phyloP scores from a whole-genome alignment of 2,329 filamentous ascomycete species.

The Aspergillus clavatus region DNA sequence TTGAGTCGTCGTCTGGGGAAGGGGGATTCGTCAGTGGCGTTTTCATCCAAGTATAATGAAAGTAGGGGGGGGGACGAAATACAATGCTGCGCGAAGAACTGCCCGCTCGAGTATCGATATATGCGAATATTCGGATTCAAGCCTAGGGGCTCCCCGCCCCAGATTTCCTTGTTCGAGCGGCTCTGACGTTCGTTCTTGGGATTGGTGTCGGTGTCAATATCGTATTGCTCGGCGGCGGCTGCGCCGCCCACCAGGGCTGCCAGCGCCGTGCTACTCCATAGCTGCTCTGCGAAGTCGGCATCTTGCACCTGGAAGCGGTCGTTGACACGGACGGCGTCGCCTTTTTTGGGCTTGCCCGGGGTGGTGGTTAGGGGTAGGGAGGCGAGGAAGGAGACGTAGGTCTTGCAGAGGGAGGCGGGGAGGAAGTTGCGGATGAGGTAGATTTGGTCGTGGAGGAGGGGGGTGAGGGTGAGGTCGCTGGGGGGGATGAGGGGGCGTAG shows the following conservation, averaged over 20 bases:
- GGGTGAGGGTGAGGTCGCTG: conserved; percentile 57
- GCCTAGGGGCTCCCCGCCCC: conserved; percentile 79
- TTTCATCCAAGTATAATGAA: not conserved
- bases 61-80: conserved; percentile 38
- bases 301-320: conserved; percentile 84
- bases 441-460: conserved; percentile 61
- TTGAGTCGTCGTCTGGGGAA: conserved; percentile 77
- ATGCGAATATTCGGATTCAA: conserved; percentile 84
- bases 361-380: conserved; percentile 71
- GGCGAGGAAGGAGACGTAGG: conserved; percentile 68
- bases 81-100: conserved; percentile 94
- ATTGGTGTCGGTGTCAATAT: too few relatives aligned
- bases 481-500: conserved; percentile 66
- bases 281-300: conserved; percentile 62
- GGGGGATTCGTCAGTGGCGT: not conserved
- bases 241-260: conserved; percentile 52
- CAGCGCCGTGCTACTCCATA: conserved; percentile 76
- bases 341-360: conserved; percentile 70
- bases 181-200: conserved; percentile 25
- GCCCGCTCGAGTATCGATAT: conserved; percentile 78
- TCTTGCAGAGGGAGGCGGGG: conserved; percentile 67
- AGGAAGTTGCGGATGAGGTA: conserved; percentile 70
- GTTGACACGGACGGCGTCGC: conserved; percentile 79
- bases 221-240: conserved; percentile 25
- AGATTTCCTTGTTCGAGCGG: conserved; percentile 43